Base-by-base conservation (phyloP, 768 basidiomycete genomes). In the Termitomyces sp. region DNA sequence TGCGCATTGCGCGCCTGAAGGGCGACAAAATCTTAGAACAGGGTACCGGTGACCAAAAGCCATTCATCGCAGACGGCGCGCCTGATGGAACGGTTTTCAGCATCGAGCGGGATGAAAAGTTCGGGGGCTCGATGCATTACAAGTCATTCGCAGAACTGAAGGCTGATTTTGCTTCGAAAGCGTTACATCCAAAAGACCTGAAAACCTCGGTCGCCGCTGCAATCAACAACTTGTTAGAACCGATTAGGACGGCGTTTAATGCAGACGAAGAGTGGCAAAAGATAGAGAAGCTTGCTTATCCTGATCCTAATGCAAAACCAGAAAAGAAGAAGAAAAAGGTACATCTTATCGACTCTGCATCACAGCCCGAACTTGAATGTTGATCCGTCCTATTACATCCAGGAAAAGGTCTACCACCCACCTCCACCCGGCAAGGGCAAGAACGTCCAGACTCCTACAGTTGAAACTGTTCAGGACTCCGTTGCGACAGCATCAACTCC, bases 181-280 rank as follows among this genome's bases (percentile, higher is more conserved):
- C 82, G 61, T 65, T 99, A 4, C 94, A 97, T 70, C 97, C 97
- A 7, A 87, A 84, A 33, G 97, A 97, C 71, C 73, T 98, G 67
- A 99, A 99, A 78, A 71, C 71, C 3, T 80, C 84, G 0, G 91
- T 96, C 16, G 80, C 82, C 44, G 83, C 85, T 35, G 87, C 84
- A 13, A 86, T 98, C 68, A 79, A 82, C 66, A 76, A 77, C 26
- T 73, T 99, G 44, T 72, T 98, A 56, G 84, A 83, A 20, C 95
- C 96, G 0, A 86, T 99, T 50, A 82, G 88, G 61, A 81, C 84
- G 61, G 80, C 84, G 52, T 98, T 92, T 66, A 80, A 87, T 64
- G 82, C 74, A 61, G 85, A 83, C 65, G 80, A 87, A 64, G 92
- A 92, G 68, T 98, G 92, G 86, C 84, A 90, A 71, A 76, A 76